Base-by-base conservation (phyloP, 345 rosid genomes). In the Mangifera indica region DNA sequence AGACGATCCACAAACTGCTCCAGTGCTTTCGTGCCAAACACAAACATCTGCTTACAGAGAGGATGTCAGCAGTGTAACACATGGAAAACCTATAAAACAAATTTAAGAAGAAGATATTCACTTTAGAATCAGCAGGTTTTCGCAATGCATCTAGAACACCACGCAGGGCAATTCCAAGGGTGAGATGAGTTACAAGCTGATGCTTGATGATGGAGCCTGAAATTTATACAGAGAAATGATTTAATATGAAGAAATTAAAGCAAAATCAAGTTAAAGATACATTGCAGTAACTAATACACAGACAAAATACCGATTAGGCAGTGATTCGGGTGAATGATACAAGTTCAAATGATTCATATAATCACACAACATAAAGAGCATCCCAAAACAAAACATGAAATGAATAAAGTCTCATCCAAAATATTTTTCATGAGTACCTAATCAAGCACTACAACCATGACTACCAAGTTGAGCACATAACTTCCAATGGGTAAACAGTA, bases 61-160 rank as follows among this genome's bases (percentile, higher is more conserved):
- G 12, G 40, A 26, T 53, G 68, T 65, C 56, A 67, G 44, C 14
- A 58, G 59, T 21, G 73, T 20, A 42, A 49, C 26, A 78, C 13
- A 70, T 48, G 4, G 15, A 46, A 65, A 70, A 56, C 21, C 56
- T 24, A 75, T 32, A 4, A 66, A 14, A 62, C 40, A 29, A 59
- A 70, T 15, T 25, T 59, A 37, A 26, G 44, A 54, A 26, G 56
- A 65, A 51, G 49, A 74, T 51, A 84, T 82, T 44, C 79, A 95
- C 99, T 90, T 95, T 95, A 70, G 99, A 95, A 89, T 95, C 98
- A 67, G 98, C 88, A 67, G 98, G 99, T 79, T 92, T 95, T 44
- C 99, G 93, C 66, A 95, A 80, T 11, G 99, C 93, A 81, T 95
- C 99, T 77, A 95, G 73, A 72, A 95, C 98, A 71, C 87, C 89